Percentiles rank a stretch among this genome's conserved stretches.
Evolutionary conservation across 2,329 filamentous ascomycete genomes (phyloP).

Genomic region (Thermoascus crustaceus): DNA sequence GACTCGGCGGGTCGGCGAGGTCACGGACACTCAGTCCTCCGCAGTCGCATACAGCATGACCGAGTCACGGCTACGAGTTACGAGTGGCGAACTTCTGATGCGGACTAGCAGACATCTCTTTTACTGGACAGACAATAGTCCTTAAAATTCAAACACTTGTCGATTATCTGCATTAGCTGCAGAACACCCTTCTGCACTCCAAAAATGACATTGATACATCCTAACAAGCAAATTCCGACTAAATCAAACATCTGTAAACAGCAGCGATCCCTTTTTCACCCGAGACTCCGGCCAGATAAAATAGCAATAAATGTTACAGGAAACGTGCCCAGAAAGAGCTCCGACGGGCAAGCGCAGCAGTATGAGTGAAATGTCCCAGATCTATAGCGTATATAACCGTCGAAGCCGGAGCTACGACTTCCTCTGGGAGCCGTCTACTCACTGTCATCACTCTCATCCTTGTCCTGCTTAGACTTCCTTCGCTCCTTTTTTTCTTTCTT

Average conservation of each 20-base stretch:
- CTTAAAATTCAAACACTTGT: too few species aligned
- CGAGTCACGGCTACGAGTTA: too few species aligned
- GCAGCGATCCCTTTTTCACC: slow-evolving; percentile 32
- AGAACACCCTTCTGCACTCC: background rate
- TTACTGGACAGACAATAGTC: too few species aligned
- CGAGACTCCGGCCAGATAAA: slow-evolving; percentile 29
- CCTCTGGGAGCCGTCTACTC: slow-evolving; percentile 25
- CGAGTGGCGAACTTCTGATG: too few species aligned
- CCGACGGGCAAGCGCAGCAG: slow-evolving; percentile 6
- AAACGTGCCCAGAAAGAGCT: slow-evolving; percentile 15
- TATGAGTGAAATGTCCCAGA: slow-evolving; percentile 3
- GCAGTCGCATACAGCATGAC: too few species aligned
- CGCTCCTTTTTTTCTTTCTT: slow-evolving; percentile 54
- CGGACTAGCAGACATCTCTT: too few species aligned
- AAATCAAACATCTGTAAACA: slow-evolving; percentile 5
- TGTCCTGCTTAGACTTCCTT: slow-evolving; percentile 77
- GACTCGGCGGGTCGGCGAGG: too few species aligned
- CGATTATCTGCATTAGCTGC: background rate
- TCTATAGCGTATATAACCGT: slow-evolving; percentile 8
- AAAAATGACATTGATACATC: slow-evolving; percentile 15
- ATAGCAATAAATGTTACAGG: slow-evolving; percentile 35
- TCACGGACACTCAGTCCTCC: too few species aligned
- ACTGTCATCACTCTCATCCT: slow-evolving; percentile 57
- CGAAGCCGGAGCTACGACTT: slow-evolving; percentile 13
- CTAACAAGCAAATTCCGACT: slow-evolving; percentile 16